Conservation (phyloP, 148 eudicot species). For the Selenicereus undatus region DNA sequence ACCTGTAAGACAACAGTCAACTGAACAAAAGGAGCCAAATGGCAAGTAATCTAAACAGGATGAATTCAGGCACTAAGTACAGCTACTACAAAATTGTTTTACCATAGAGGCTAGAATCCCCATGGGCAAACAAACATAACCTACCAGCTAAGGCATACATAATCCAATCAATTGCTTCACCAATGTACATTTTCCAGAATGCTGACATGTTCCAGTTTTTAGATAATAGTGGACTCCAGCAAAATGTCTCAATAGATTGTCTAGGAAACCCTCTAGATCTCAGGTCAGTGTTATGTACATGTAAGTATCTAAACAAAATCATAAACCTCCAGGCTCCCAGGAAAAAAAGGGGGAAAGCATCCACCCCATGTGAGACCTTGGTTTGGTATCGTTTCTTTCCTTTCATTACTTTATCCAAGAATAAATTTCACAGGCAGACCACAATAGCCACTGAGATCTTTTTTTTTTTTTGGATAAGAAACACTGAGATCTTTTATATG, state of each 20-base stretch:
- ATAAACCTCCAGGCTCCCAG: not conserved
- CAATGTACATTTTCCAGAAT: not conserved
- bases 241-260: not conserved
- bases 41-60: conserved; percentile 6
- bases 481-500: not conserved
- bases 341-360: not conserved
- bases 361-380: not conserved
- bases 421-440: not conserved
- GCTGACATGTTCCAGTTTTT: not conserved
- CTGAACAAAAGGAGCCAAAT: conserved; percentile 10
- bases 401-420: not conserved
- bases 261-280: not conserved
- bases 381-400: not conserved
- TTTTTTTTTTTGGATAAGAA: no score
- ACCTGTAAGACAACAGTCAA: conserved; percentile 52
- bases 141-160: not conserved
- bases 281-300: not conserved
- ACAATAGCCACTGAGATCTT: not conserved
- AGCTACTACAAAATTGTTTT: not conserved
- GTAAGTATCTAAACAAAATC: not conserved
- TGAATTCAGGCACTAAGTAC: not conserved
- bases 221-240: not conserved
- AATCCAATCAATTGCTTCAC: not conserved
- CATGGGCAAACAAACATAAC: not conserved
- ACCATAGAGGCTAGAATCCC: not conserved